Evolutionary conservation across 1,284 basidiomycete species (phyloP).

Genomic region (Moesziomyces aphidis): DNA sequence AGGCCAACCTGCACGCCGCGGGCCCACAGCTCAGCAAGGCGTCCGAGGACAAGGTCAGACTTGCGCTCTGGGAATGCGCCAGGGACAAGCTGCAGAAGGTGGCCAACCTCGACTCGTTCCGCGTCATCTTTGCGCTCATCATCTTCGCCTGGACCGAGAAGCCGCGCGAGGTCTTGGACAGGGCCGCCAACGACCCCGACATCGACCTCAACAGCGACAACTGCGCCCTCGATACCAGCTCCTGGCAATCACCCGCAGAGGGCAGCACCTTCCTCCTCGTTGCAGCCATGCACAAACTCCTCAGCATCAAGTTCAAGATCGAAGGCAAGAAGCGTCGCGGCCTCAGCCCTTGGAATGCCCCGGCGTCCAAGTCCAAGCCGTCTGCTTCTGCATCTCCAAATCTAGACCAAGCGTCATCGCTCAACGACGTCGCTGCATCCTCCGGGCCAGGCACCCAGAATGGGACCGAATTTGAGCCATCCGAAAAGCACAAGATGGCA

Average conservation of each 20-base stretch:
- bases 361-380: not conserved
- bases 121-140: slow-evolving; percentile 38
- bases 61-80: slow-evolving; percentile 29
- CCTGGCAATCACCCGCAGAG: slow-evolving; percentile 34
- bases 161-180: slow-evolving; percentile 24
- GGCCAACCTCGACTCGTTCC: slow-evolving; percentile 30
- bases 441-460: not conserved
- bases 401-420: no score
- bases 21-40: slow-evolving; percentile 1
- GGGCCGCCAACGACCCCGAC: not conserved
- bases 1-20: not conserved
- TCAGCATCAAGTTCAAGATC: slow-evolving; percentile 29
- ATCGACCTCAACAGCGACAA: slow-evolving; percentile 25
- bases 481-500: slow-evolving; percentile 4
- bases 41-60: slow-evolving; percentile 20
- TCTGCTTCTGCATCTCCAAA: not conserved
- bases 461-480: not conserved
- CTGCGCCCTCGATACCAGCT: slow-evolving; percentile 29
- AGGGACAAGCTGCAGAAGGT: slow-evolving; percentile 28
- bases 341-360: slow-evolving; percentile 12
- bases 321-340: slow-evolving; percentile 22
- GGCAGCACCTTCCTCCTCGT: slow-evolving; percentile 30
- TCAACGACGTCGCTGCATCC: not conserved
- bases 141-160: slow-evolving; percentile 41
- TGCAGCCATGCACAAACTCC: slow-evolving; percentile 25